These are phyloP conservation scores for Ceratocystis papillata DNA, from an alignment of 2,329 filamentous ascomycete species.

Conservation along the genomic window DNA sequence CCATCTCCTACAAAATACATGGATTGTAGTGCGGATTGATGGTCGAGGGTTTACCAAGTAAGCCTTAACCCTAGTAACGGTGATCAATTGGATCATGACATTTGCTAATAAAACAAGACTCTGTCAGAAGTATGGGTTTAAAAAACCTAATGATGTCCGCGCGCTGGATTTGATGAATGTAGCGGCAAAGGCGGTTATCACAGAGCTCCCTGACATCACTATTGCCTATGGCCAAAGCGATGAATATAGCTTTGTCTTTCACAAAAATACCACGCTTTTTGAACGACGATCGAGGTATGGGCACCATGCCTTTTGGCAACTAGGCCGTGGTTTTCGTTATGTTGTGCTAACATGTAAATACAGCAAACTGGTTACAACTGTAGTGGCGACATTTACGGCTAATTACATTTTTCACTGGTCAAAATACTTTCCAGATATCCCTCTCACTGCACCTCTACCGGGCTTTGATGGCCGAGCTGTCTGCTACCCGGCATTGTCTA, in stretches of 20 bases:
- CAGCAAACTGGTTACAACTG: constrained; percentile 81
- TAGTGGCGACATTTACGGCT: constrained; percentile 86
- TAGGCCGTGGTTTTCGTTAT: neutral
- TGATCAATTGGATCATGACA: neutral
- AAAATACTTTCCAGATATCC: constrained; percentile 58
- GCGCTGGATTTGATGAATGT: constrained; percentile 91
- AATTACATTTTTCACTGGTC: constrained; percentile 80
- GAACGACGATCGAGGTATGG: constrained; percentile 68
- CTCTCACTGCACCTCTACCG: constrained; percentile 63
- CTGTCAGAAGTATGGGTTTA: constrained; percentile 70
- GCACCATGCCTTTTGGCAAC: neutral
- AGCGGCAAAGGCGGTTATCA: constrained; percentile 74
- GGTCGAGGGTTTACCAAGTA: constrained; percentile 93
- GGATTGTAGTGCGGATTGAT: constrained; percentile 90
- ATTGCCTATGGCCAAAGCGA: constrained; percentile 91
- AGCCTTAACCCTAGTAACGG: constrained; percentile 25
- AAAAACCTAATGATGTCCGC: constrained; percentile 82
- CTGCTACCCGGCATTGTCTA: constrained; percentile 70
- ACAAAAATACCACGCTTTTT: constrained; percentile 71
- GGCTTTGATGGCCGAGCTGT: constrained; percentile 91
- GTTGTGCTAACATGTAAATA: constrained; percentile 11
- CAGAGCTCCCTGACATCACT: constrained; percentile 70
- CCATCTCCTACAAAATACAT: constrained; percentile 74
- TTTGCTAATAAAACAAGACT: constrained; percentile 45
- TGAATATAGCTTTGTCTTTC: constrained; percentile 88